Conservation (phyloP, 2,329 filamentous ascomycete genomes). For the Calonectria crousiana region DNA sequence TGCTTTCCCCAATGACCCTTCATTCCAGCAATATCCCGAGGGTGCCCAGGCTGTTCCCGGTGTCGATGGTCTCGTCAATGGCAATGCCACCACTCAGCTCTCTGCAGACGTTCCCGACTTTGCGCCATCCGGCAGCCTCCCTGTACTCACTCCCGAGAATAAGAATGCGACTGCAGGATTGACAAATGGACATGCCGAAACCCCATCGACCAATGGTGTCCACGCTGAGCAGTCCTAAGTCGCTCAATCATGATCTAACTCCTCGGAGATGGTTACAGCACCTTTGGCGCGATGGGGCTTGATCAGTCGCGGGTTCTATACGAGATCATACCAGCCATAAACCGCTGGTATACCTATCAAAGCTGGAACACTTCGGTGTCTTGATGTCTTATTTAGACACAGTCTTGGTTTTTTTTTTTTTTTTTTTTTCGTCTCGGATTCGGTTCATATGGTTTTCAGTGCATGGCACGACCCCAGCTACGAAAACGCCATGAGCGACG, state of each 20-base stretch:
- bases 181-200: slow-evolving; percentile 39
- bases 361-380: slow-evolving; percentile 22
- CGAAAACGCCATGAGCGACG: slow-evolving; percentile 29
- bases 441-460: slow-evolving; percentile 38
- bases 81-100: slow-evolving; percentile 48
- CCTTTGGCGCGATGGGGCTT: slow-evolving; percentile 17
- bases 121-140: slow-evolving; percentile 48
- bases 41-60: slow-evolving; percentile 54
- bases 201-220: slow-evolving; percentile 45
- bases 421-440: slow-evolving; percentile 30
- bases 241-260: slow-evolving; percentile 31
- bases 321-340: background rate
- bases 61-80: slow-evolving; percentile 44
- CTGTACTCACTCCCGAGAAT: slow-evolving; percentile 27
- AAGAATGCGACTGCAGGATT: slow-evolving; percentile 26
- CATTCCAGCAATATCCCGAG: slow-evolving; percentile 49
- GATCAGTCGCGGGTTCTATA: slow-evolving; percentile 17
- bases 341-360: slow-evolving; percentile 2
- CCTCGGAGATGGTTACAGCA: slow-evolving; percentile 17
- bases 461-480: slow-evolving; percentile 26
- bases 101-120: slow-evolving; percentile 57
- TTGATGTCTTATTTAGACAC: slow-evolving; percentile 22
- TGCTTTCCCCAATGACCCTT: slow-evolving; percentile 42
- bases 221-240: slow-evolving; percentile 35
- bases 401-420: slow-evolving; percentile 18